These are phyloP conservation scores for Aureoboletus auriporus DNA, from an alignment of 768 basidiomycete species.

Conservation along the genomic window DNA sequence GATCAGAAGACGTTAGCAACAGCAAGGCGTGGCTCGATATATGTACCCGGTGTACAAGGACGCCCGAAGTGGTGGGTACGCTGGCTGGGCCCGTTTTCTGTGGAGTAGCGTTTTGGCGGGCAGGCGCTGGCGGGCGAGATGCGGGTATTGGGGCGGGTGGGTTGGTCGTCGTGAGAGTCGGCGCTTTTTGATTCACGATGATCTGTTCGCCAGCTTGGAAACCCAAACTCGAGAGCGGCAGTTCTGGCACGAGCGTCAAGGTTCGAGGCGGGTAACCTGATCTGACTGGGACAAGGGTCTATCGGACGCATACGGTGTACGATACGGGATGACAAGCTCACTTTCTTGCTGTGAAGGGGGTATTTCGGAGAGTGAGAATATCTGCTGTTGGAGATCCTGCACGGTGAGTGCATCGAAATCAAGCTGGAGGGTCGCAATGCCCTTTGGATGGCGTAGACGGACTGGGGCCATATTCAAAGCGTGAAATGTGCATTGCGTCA, in stretches of 20 bases:
- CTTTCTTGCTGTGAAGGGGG: slow-evolving; percentile 73
- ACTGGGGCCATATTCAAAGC: slow-evolving; percentile 55
- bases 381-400: slow-evolving; percentile 69
- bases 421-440: slow-evolving; percentile 73
- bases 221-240: slow-evolving; percentile 73
- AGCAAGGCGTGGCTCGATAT: too few species aligned
- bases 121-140: slow-evolving; percentile 12
- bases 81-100: slow-evolving; percentile 44
- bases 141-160: slow-evolving; percentile 8
- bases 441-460: slow-evolving; percentile 82
- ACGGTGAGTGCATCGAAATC: slow-evolving; percentile 62
- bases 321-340: slow-evolving; percentile 36
- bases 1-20: background rate
- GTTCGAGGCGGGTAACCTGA: slow-evolving; percentile 81
- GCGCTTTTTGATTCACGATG: slow-evolving; percentile 55
- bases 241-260: slow-evolving; percentile 67
- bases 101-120: slow-evolving; percentile 11
- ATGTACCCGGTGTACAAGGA: slow-evolving; percentile 68
- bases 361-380: slow-evolving; percentile 65
- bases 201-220: slow-evolving; percentile 81
- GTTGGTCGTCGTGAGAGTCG: slow-evolving; percentile 12
- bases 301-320: background rate
- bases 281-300: slow-evolving; percentile 48
- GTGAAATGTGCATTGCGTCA: slow-evolving; percentile 11
- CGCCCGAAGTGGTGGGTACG: slow-evolving; percentile 59